A percentile compares a stretch with the other conserved stretches of the same genome.
Conservation (phyloP, 257 asterid species). For the Leonotis leonurus region DNA sequence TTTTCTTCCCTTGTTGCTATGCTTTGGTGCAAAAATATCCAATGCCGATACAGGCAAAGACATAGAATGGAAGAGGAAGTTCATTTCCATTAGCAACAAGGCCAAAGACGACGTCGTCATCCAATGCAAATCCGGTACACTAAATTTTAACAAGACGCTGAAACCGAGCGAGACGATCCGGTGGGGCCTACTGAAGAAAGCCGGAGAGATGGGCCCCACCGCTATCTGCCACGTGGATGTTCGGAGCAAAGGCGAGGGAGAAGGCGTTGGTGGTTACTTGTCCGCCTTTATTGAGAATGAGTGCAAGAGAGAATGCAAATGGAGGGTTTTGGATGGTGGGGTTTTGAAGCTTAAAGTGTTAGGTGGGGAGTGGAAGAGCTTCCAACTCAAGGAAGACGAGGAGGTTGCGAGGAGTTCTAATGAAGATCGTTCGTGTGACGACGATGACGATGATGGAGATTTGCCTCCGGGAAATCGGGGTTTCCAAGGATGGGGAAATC, state of each 20-base stretch:
- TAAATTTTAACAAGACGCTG: neutral
- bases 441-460: neutral
- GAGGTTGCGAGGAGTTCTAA: neutral
- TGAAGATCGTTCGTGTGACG: neutral
- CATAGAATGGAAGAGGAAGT: neutral
- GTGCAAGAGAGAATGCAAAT: slow-evolving; percentile 13
- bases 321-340: slow-evolving; percentile 17
- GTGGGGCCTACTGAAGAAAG: neutral
- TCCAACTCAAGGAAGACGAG: neutral
- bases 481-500: neutral
- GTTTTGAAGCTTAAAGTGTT: neutral
- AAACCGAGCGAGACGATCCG: slow-evolving; percentile 1
- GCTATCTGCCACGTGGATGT: slow-evolving; percentile 2
- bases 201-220: too few relatives aligned
- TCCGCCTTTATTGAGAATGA: neutral
- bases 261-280: neutral
- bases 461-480: neutral
- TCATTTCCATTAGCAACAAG: slow-evolving; percentile 16
- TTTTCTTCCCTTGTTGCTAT: neutral
- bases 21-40: neutral
- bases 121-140: neutral
- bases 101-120: neutral
- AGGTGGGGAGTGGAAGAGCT: neutral
- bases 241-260: neutral
- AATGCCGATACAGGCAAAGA: neutral